Evolutionary conservation across 2,329 filamentous ascomycete species (phyloP).

Genomic region (Aspergillus versicolor): DNA sequence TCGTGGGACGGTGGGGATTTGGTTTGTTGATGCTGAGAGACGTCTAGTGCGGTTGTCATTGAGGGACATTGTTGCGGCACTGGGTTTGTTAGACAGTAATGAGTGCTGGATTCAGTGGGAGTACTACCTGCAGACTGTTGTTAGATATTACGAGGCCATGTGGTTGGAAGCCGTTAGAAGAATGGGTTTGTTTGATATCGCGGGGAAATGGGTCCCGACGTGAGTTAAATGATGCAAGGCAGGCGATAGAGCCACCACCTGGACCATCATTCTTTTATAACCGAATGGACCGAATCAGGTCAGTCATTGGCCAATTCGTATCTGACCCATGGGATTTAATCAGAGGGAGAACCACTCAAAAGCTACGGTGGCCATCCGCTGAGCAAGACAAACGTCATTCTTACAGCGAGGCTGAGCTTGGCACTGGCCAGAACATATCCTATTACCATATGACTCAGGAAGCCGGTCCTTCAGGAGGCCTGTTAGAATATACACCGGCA

Average conservation of each 20-base stretch:
- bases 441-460: no score
- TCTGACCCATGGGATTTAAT: neutral
- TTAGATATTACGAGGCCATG: no score
- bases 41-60: neutral
- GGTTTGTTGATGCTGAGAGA: neutral
- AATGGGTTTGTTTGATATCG: no score
- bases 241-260: no score
- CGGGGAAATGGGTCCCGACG: no score
- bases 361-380: neutral
- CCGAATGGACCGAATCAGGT: no score
- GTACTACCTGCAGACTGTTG: no score
- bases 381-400: neutral
- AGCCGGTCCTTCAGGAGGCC: no score
- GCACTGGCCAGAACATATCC: neutral
- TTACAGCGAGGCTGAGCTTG: neutral
- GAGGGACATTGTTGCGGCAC: neutral
- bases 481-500: no score
- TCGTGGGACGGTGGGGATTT: neutral
- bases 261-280: no score
- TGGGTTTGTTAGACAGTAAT: neutral
- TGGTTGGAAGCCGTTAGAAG: no score
- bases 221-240: no score
- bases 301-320: neutral
- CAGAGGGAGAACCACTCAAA: neutral
- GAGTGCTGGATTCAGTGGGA: neutral